These are phyloP conservation scores for Pythium utonaiense DNA, from an alignment of 352 stramenopile genomes.

Conservation along the genomic window DNA sequence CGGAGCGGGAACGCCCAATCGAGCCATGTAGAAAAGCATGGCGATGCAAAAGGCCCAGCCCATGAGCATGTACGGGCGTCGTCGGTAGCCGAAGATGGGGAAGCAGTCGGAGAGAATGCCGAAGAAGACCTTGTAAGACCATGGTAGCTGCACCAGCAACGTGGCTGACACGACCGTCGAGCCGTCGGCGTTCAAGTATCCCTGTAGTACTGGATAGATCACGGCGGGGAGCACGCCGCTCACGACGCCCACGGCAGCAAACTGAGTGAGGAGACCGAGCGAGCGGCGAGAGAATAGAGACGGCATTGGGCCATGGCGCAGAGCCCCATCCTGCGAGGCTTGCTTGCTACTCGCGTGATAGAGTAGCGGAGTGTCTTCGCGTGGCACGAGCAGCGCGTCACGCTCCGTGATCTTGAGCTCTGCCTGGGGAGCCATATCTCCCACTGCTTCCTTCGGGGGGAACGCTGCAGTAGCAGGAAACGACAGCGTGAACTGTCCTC, in stretches of 20 bases:
- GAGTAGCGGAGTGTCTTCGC: background rate
- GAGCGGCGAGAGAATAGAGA: slow-evolving; percentile 4
- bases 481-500: too few species aligned
- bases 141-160: slow-evolving; percentile 19
- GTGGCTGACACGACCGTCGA: slow-evolving; percentile 19
- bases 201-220: slow-evolving; percentile 24
- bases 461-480: too few species aligned
- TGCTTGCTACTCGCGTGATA: background rate
- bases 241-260: slow-evolving; percentile 10
- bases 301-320: background rate
- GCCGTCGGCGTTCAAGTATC: slow-evolving; percentile 28
- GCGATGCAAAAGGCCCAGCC: slow-evolving; percentile 19
- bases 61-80: slow-evolving; percentile 23
- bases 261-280: slow-evolving; percentile 15
- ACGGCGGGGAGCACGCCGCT: slow-evolving; percentile 14
- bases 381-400: background rate
- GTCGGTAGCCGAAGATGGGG: slow-evolving; percentile 23
- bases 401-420: background rate
- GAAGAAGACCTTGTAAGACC: slow-evolving; percentile 19
- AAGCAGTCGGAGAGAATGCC: slow-evolving; percentile 21
- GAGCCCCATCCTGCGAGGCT: background rate
- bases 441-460: background rate
- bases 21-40: slow-evolving; percentile 20
- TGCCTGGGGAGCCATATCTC: background rate
- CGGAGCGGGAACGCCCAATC: slow-evolving; percentile 11